Evolutionary conservation across 768 basidiomycete genomes (phyloP).

Genomic region (Hemileccinum impolitum): DNA sequence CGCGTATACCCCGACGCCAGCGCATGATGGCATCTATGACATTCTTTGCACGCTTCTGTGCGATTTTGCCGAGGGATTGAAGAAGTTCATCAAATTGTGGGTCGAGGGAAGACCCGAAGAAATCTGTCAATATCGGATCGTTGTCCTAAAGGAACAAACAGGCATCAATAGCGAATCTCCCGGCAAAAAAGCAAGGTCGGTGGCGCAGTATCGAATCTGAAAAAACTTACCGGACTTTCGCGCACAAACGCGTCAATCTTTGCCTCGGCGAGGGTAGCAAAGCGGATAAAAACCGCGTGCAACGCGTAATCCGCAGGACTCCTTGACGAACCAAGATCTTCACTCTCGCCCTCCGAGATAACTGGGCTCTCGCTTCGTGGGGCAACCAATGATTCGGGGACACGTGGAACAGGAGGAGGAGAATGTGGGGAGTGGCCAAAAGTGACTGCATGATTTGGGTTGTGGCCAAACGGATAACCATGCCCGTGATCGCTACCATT

Average conservation of each 20-base stretch:
- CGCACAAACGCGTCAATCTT: conserved; percentile 77
- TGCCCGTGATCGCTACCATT: conserved; percentile 66
- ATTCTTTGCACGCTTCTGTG: conserved; percentile 77
- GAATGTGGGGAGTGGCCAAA: conserved; percentile 41
- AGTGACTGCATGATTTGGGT: conserved; percentile 21
- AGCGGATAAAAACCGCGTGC: conserved; percentile 84
- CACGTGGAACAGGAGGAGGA: conserved; percentile 76
- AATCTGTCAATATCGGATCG: conserved; percentile 62
- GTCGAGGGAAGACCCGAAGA: conserved; percentile 73
- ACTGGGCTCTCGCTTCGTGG: conserved; percentile 50
- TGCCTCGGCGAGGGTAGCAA: conserved; percentile 72
- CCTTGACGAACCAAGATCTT: conserved; percentile 60
- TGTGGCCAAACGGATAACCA: conserved; percentile 32
- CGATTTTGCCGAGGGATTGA: conserved; percentile 81
- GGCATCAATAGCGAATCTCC: conserved; percentile 1
- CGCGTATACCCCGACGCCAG: conserved; percentile 79
- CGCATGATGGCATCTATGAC: conserved; percentile 85
- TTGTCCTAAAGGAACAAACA: conserved; percentile 46
- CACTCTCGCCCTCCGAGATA: conserved; percentile 62
- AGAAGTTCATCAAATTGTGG: conserved; percentile 80
- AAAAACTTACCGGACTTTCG: conserved; percentile 57
- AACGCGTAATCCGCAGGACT: conserved; percentile 87
- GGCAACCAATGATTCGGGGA: conserved; percentile 59
- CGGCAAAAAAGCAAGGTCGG: not conserved
- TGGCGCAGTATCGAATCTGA: not conserved